Evolutionary conservation across 352 stramenopile species (phyloP).

Genomic region (Phytophthora citrophthora): DNA sequence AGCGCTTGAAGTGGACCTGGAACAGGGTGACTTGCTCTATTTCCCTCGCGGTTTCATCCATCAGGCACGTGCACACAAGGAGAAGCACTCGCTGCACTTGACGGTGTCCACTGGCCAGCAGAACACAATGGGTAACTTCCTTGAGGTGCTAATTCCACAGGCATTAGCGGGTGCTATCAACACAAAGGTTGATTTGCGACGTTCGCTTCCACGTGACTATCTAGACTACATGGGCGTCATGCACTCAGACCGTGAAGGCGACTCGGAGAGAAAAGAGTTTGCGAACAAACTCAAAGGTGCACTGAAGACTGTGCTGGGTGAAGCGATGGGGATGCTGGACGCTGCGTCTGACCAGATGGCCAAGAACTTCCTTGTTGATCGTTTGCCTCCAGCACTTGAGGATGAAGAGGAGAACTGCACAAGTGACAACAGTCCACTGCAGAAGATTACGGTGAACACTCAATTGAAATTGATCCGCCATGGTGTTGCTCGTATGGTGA

Average conservation of each 20-base stretch:
- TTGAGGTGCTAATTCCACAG: conserved; percentile 69
- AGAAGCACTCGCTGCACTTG: conserved; percentile 86
- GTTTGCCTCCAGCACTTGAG: conserved; percentile 73
- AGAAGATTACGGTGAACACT: conserved; percentile 85
- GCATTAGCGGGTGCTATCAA: conserved; percentile 65
- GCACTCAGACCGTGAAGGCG: conserved; percentile 71
- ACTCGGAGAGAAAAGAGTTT: conserved; percentile 56
- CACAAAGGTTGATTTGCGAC: conserved; percentile 62
- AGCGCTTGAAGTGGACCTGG: conserved; percentile 80
- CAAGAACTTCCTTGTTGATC: conserved; percentile 81
- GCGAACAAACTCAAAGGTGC: conserved; percentile 56
- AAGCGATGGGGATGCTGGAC: conserved; percentile 79
- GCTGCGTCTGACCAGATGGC: conserved; percentile 83
- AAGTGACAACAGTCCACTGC: conserved; percentile 73
- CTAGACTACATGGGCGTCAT: conserved; percentile 90
- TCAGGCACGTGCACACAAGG: conserved; percentile 65
- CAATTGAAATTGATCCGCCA: conserved; percentile 76
- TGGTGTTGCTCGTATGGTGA: conserved; percentile 71
- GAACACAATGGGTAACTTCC: conserved; percentile 83
- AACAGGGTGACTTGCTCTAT: conserved; percentile 91
- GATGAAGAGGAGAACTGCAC: conserved; percentile 85
- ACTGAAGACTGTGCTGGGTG: conserved; percentile 65
- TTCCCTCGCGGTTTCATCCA: conserved; percentile 92
- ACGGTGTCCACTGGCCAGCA: conserved; percentile 91
- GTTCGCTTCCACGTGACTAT: conserved; percentile 87